Percentiles rank a stretch among this genome's conserved stretches.
Conservation (phyloP, 352 stramenopile genomes). For the Globisporangium iwayamae region DNA sequence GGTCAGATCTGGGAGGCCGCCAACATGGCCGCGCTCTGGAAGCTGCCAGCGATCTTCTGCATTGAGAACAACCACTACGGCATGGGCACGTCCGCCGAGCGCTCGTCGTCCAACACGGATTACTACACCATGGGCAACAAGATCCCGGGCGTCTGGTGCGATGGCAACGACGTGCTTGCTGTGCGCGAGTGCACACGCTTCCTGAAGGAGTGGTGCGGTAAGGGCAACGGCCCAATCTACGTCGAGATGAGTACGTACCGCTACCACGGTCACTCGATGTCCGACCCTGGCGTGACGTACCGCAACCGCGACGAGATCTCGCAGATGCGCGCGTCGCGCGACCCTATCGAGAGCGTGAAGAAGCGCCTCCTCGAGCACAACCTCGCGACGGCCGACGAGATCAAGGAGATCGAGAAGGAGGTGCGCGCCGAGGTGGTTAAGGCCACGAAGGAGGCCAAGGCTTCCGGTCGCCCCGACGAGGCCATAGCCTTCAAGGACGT, state of each 20-base stretch:
- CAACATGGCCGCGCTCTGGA: slow-evolving; percentile 99
- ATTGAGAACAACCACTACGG: slow-evolving; percentile 99
- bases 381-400: slow-evolving; percentile 94
- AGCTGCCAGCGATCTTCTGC: slow-evolving; percentile 99
- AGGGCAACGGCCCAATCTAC: slow-evolving; percentile 99
- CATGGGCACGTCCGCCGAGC: slow-evolving; percentile 98
- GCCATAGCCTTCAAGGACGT: slow-evolving; percentile 81
- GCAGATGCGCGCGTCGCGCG: slow-evolving; percentile 96
- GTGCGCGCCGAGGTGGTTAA: slow-evolving; percentile 97
- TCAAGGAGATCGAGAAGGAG: slow-evolving; percentile 99
- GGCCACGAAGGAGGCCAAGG: slow-evolving; percentile 92
- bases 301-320: slow-evolving; percentile 99
- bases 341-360: slow-evolving; percentile 99
- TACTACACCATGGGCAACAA: slow-evolving; percentile 99
- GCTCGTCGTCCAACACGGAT: slow-evolving; percentile 95
- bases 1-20: slow-evolving; percentile 97
- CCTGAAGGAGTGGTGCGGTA: slow-evolving; percentile 94
- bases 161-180: slow-evolving; percentile 99
- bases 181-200: slow-evolving; percentile 96
- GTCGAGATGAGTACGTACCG: slow-evolving; percentile 99
- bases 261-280: slow-evolving; percentile 99
- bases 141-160: slow-evolving; percentile 98
- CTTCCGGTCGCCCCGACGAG: slow-evolving; percentile 43
- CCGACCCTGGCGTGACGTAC: slow-evolving; percentile 99
- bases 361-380: slow-evolving; percentile 95